phyloP scores from a whole-genome alignment of 2,329 filamentous ascomycete species.

The Metarhizium humberi region DNA sequence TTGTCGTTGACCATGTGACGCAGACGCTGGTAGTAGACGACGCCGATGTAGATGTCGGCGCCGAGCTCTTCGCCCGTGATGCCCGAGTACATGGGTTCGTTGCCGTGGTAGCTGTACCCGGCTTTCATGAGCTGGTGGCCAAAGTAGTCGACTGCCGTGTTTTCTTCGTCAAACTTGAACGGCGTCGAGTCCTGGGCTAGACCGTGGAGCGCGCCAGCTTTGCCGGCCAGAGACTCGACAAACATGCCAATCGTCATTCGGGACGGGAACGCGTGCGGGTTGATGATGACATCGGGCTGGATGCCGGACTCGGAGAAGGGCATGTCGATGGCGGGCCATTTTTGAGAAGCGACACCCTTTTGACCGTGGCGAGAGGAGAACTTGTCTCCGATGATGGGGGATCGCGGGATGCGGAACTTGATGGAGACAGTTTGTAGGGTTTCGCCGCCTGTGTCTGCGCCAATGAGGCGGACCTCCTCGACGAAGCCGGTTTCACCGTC shows the following conservation, averaged over 20 bases:
- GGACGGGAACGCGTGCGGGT: slow-evolving; percentile 97
- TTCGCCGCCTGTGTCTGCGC: slow-evolving; percentile 73
- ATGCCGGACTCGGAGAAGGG: slow-evolving; percentile 95
- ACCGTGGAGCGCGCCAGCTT: slow-evolving; percentile 87
- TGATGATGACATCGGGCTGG: slow-evolving; percentile 96
- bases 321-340: slow-evolving; percentile 91
- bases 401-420: slow-evolving; percentile 85
- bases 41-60: slow-evolving; percentile 91
- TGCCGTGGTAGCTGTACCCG: slow-evolving; percentile 96
- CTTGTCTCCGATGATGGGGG: slow-evolving; percentile 93
- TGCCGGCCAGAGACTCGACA: slow-evolving; percentile 91
- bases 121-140: slow-evolving; percentile 91
- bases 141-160: slow-evolving; percentile 90
- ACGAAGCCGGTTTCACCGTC: slow-evolving; percentile 81
- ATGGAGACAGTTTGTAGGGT: slow-evolving; percentile 82
- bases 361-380: slow-evolving; percentile 98
- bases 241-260: slow-evolving; percentile 99
- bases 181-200: slow-evolving; percentile 94
- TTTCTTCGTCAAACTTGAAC: slow-evolving; percentile 86
- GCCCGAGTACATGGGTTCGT: slow-evolving; percentile 97
- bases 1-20: slow-evolving; percentile 99
- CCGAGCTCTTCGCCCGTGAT: slow-evolving; percentile 91
- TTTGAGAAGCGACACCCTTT: slow-evolving; percentile 93
- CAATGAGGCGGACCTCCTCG: slow-evolving; percentile 86
- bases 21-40: slow-evolving; percentile 96